phyloP scores from a whole-genome alignment of 148 eudicot genomes.

The Cornus suecica region DNA sequence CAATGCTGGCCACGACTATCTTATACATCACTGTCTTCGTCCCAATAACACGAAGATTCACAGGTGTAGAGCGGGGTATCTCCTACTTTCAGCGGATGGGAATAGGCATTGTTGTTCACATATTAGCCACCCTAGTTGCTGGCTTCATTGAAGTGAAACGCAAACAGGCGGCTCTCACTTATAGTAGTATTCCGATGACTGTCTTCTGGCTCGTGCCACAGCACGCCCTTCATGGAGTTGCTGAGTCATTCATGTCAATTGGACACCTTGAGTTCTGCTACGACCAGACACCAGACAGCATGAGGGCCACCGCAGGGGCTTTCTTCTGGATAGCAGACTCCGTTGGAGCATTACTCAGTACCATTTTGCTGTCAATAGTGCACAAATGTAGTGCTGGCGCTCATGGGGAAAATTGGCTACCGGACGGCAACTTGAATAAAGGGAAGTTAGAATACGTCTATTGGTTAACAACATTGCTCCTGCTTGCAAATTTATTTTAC shows the following conservation, averaged over 20 bases:
- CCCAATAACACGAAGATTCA: constrained; percentile 52
- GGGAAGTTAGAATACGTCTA: constrained; percentile 81
- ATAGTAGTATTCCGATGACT: constrained; percentile 50
- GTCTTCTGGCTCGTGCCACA: constrained; percentile 85
- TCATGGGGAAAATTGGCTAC: constrained; percentile 69
- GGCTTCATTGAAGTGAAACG: constrained; percentile 66
- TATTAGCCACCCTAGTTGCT: constrained; percentile 63
- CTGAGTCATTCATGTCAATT: constrained; percentile 84
- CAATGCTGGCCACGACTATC: constrained; percentile 63
- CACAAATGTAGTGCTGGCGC: constrained; percentile 56
- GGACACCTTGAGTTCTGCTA: constrained; percentile 87
- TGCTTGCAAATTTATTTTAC: constrained; percentile 56
- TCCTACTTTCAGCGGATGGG: constrained; percentile 85
- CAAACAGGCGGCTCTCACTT: constrained; percentile 33
- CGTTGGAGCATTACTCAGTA: constrained; percentile 67
- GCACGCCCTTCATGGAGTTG: constrained; percentile 70
- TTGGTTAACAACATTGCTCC: constrained; percentile 64
- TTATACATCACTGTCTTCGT: constrained; percentile 65
- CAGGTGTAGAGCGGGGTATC: constrained; percentile 75
- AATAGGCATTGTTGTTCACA: constrained; percentile 61
- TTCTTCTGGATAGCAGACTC: constrained; percentile 65
- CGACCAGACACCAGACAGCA: constrained; percentile 90
- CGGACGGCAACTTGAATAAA: constrained; percentile 58
- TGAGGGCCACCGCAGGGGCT: constrained; percentile 79
- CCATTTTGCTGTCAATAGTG: constrained; percentile 56